These are phyloP conservation scores for Nannochloropsis salina DNA, from an alignment of 108 stramenopile species.

Conservation along the genomic window DNA sequence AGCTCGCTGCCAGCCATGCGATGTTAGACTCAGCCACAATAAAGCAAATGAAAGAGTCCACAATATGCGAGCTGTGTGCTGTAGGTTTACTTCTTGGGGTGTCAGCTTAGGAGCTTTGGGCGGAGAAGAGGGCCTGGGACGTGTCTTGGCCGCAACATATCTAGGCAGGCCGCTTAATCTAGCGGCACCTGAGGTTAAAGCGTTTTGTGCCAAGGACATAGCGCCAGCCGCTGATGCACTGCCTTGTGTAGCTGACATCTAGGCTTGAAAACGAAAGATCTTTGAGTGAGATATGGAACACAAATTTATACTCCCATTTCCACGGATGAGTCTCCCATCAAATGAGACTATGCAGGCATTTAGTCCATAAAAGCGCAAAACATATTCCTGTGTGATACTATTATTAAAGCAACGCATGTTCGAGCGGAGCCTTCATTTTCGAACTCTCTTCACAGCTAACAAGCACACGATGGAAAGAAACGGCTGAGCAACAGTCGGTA, in stretches of 20 bases:
- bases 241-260: not conserved
- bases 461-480: too few relatives aligned
- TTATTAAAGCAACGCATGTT: too few relatives aligned
- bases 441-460: too few relatives aligned
- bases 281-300: too few relatives aligned
- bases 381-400: too few relatives aligned
- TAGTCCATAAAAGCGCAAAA: too few relatives aligned
- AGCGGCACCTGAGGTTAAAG: not conserved
- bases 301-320: too few relatives aligned
- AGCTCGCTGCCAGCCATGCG: slow-evolving; percentile 16
- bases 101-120: slow-evolving; percentile 8
- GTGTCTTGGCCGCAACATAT: not conserved
- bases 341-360: too few relatives aligned
- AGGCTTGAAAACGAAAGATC: too few relatives aligned
- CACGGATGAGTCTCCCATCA: too few relatives aligned
- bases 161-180: not conserved
- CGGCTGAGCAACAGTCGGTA: too few relatives aligned
- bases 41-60: not conserved
- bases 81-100: slow-evolving; percentile 8
- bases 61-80: not conserved
- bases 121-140: not conserved
- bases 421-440: too few relatives aligned
- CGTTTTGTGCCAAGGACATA: not conserved
- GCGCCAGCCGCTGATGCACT: not conserved
- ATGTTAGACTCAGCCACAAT: not conserved